Evolutionary conservation across 106 monocot species (phyloP), one percentile per base, ranked within the genome.

Genomic region (Gastrodia elata): DNA sequence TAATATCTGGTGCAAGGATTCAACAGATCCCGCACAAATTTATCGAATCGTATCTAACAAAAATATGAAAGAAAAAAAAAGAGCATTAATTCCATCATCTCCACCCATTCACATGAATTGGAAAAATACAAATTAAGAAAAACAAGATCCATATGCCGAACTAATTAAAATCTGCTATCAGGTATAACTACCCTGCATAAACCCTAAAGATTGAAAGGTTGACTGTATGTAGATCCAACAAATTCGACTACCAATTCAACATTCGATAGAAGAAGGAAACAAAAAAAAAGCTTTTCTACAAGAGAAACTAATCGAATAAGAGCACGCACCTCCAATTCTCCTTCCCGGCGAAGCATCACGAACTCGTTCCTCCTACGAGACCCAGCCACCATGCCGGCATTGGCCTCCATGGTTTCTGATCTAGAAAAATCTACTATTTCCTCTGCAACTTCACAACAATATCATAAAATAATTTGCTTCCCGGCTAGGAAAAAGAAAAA

Each of bases 361-460:
- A 94, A 81, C 80, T 94, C 91, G 76, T 94, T 91, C 65, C 91
- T 79, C 76, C 81, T 86, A 84, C 79, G 81, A 70, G 94, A 94
- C 2, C 91, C 91, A 16, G 88, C 94, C 36, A 90, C 84, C 94
- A 94, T 87, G 28, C 90, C 94, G 26, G 87, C 85, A 78, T 90
- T 94, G 70, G 90, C 80, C 68, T 86, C 90, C 94, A 94, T 94
- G 42, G 68, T 33, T 34, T 68, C 68, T 20, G 37, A 69, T 64
- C 20, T 38, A n/a, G 3, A 18, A 67, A 37, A 36, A 43, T 48
- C 75, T 67, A 9, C 40, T 27, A 8, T 15, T 64, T 41, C n/a
- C n/a, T n/a, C 58, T 30, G 18, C 65, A 15, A 44, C 39, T 25
- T 37, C 64, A n/a, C 39, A 72, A 4, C 14, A 34, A 72, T 44